Base-by-base conservation (phyloP, 371 early-diverging fungal genomes). In the Chytridiales sp. region DNA sequence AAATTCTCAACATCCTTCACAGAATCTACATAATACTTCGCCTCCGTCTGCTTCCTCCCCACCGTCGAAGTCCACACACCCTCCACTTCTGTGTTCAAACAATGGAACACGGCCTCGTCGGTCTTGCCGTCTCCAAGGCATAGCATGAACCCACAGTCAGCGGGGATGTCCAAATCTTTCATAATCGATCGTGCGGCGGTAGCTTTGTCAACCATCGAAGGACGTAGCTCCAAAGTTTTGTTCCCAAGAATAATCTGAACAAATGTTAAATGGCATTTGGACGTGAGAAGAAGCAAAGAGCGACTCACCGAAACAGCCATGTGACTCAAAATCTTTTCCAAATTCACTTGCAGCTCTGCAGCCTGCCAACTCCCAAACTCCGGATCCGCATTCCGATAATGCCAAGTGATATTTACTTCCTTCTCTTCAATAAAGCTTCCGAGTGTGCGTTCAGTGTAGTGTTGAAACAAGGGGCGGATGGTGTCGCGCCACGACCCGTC, bases 11-110 rank as follows among this genome's bases (percentile, higher is more conserved):
- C 79, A 22, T 76, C 76, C 58, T 55, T 67, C 1, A 79, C 73
- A 3, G 50, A 76, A 4, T 90, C 88, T 47, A 95, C 80, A 61
- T 87, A 95, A 66, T 79, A 89, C 58, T 83, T 84, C 34, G 98
- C 97, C 62, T 93, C 93, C 0, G 98, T 94, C 69, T 89, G 89
- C 66, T 97, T 97, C 78, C 93, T 92, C 13, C 97, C 98, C 4
- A 97, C 97, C 0, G 97, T 97, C 50, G 88, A 82, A 13, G 94
- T 95, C 17, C 31, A 21, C 6, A 39, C 56, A 11, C 43, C 26
- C 19, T 46, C 50, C 9, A 44, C 47, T 48, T 54, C 15, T 39
- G 55, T 81, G 30, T 85, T 87, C 19, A 96, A 73, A 41, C 83
- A 80, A 2, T 82, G 69, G 56, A 94, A 96, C 22, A 95, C 86